phyloP scores from a whole-genome alignment of 73 alveolate species.

The Durusdinium trenchii region DNA sequence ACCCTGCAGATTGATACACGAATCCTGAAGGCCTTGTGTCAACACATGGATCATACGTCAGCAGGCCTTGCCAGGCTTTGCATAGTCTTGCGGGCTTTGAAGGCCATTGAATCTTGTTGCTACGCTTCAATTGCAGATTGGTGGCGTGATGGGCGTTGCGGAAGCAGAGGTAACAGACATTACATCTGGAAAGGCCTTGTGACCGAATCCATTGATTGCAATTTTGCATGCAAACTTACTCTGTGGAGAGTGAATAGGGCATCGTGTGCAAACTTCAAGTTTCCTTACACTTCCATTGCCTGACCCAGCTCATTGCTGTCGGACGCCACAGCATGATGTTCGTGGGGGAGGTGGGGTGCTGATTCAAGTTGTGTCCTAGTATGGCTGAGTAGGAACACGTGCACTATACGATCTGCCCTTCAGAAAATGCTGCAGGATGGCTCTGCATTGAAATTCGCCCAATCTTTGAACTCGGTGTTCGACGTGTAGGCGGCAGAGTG shows the following conservation, averaged over 20 bases:
- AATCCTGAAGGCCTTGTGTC: slow-evolving; percentile 43
- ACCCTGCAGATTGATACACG: slow-evolving; percentile 81
- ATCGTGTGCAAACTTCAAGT: neutral
- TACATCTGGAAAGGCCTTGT: slow-evolving; percentile 67
- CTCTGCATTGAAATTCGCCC: slow-evolving; percentile 81
- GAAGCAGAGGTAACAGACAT: slow-evolving; percentile 92
- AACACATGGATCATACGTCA: too few species aligned
- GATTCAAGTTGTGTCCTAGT: neutral
- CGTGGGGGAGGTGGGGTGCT: slow-evolving; percentile 50
- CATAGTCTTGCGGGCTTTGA: neutral
- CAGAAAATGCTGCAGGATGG: too few species aligned
- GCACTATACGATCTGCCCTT: too few species aligned
- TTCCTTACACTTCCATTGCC: too few species aligned
- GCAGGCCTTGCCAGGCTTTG: neutral
- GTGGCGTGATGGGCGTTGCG: slow-evolving; percentile 94
- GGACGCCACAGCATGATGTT: slow-evolving; percentile 94
- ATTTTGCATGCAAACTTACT: neutral
- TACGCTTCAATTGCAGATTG: slow-evolving; percentile 13
- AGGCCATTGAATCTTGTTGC: neutral
- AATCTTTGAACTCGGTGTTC: slow-evolving; percentile 77
- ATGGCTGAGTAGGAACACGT: neutral
- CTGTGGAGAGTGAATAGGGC: neutral
- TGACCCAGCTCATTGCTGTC: slow-evolving; percentile 79
- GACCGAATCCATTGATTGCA: neutral
- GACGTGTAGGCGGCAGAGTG: slow-evolving; percentile 21